Percentiles rank a stretch among this genome's conserved stretches.
These are phyloP conservation scores for Euphrasia confusa DNA, from an alignment of 257 asterid genomes.

Conservation along the genomic window DNA sequence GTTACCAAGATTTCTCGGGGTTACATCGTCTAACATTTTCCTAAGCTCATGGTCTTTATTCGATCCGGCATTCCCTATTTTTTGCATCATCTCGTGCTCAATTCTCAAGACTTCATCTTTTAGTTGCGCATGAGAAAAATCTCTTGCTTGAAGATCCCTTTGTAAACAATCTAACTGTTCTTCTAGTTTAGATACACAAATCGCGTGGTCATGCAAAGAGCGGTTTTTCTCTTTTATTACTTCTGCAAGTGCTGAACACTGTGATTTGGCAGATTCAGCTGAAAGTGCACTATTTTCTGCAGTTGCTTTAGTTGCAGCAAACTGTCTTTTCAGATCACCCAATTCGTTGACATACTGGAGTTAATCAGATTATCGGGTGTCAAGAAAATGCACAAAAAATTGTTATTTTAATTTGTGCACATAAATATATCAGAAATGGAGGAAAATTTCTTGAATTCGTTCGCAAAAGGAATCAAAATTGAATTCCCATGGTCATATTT, in stretches of 20 bases:
- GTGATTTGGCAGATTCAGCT: slow-evolving; percentile 78
- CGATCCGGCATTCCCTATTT: slow-evolving; percentile 56
- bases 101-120: slow-evolving; percentile 67
- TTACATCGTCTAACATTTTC: slow-evolving; percentile 61
- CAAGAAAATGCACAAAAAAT: background rate
- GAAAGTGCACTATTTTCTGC: slow-evolving; percentile 76
- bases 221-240: slow-evolving; percentile 62
- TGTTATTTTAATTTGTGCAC: background rate
- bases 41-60: slow-evolving; percentile 47
- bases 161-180: slow-evolving; percentile 75
- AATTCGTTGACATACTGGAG: slow-evolving; percentile 56
- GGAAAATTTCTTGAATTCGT: no score
- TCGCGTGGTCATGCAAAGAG: slow-evolving; percentile 66
- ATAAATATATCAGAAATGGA: background rate
- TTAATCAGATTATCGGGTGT: background rate
- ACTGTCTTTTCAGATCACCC: slow-evolving; percentile 55
- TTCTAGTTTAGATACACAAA: slow-evolving; percentile 51
- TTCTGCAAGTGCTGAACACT: slow-evolving; percentile 56
- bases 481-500: no score
- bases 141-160: slow-evolving; percentile 73
- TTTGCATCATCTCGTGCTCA: slow-evolving; percentile 73
- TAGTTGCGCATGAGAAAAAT: slow-evolving; percentile 68
- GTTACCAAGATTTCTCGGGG: slow-evolving; percentile 55
- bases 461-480: no score
- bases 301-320: slow-evolving; percentile 58